phyloP scores from a whole-genome alignment of 768 basidiomycete species.

The Rhodotorula babjevae region DNA sequence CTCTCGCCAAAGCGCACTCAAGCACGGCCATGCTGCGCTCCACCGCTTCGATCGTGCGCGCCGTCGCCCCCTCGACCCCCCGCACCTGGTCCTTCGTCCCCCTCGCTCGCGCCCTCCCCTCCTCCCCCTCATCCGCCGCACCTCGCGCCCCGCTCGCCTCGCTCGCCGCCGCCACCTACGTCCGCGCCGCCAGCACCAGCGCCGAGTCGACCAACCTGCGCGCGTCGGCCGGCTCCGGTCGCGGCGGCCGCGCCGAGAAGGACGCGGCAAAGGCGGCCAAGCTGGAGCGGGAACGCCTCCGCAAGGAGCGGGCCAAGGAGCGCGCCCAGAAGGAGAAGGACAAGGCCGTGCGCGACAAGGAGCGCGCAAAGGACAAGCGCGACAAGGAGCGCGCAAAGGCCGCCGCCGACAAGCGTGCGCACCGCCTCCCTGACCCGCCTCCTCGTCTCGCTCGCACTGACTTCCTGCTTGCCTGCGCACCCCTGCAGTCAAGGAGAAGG shows the following conservation, averaged over 20 bases:
- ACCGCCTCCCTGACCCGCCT: background rate
- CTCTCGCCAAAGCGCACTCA: background rate
- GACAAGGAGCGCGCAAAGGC: conserved; percentile 9
- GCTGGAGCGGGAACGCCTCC: conserved; percentile 17
- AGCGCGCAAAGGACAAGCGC: conserved; percentile 12
- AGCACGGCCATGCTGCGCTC: background rate
- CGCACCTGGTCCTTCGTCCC: background rate
- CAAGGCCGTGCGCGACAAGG: conserved; percentile 18
- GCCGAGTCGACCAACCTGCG: background rate
- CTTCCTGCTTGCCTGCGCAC: too few relatives aligned
- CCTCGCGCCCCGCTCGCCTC: background rate
- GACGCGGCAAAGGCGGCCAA: conserved; percentile 10
- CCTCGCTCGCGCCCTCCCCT: background rate
- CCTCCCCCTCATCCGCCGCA: background rate
- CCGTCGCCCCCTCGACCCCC: background rate
- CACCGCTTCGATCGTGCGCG: background rate
- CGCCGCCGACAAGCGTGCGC: background rate
- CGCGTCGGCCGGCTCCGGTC: conserved; percentile 17
- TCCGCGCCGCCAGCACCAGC: background rate
- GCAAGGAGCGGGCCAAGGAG: background rate
- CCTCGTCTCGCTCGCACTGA: too few relatives aligned
- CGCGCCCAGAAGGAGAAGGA: conserved; percentile 25
- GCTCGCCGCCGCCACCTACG: background rate
- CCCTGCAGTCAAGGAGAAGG: background rate
- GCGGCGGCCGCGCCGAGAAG: conserved; percentile 25